Percentiles rank a stretch among this genome's conserved stretches.
Conservation (phyloP, 495 filamentous ascomycete species). For the Hypoxylon perforatum region DNA sequence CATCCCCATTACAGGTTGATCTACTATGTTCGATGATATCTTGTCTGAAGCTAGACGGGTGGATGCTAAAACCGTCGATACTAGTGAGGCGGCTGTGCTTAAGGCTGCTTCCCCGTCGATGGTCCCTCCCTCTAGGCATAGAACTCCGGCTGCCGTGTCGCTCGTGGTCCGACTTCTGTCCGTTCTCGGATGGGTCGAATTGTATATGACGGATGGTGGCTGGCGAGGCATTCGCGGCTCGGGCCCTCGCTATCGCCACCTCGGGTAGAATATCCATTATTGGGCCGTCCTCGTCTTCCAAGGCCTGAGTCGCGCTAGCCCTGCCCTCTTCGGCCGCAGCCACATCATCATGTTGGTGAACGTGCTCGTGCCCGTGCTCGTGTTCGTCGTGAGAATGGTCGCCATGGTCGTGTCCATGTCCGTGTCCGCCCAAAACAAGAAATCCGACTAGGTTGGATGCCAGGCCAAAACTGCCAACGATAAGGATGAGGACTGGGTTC, state of each 20-base stretch:
- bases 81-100: constrained; percentile 63
- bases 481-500: constrained; percentile 84
- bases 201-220: constrained; percentile 50
- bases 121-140: constrained; percentile 54
- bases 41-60: constrained; percentile 90
- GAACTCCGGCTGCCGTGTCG: constrained; percentile 49
- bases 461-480: constrained; percentile 88
- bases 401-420: constrained; percentile 81
- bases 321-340: constrained; percentile 44
- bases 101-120: constrained; percentile 64
- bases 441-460: constrained; percentile 90
- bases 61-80: constrained; percentile 80
- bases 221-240: constrained; percentile 41
- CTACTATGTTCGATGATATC: constrained; percentile 85
- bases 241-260: constrained; percentile 48
- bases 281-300: constrained; percentile 44
- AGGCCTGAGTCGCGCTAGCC: constrained; percentile 26
- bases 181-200: constrained; percentile 38
- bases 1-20: constrained; percentile 55
- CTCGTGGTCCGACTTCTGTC: constrained; percentile 34
- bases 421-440: constrained; percentile 90
- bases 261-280: constrained; percentile 58
- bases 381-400: constrained; percentile 61
- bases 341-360: constrained; percentile 47
- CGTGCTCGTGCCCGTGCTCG: constrained; percentile 51